These are phyloP conservation scores for Thraustotheca clavata DNA, from an alignment of 352 stramenopile genomes.

Conservation along the genomic window DNA sequence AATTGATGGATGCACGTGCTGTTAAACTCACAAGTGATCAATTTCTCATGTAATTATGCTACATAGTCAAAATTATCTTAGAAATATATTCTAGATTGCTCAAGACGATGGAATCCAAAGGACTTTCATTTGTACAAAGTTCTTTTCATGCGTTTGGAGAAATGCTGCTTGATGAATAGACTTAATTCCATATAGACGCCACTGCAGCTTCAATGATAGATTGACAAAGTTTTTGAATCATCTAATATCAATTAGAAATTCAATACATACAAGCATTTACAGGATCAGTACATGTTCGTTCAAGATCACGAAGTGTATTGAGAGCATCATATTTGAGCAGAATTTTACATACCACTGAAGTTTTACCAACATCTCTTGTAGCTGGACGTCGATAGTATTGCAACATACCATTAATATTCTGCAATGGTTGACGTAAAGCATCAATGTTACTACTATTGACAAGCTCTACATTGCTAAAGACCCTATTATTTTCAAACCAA, in stretches of 20 bases:
- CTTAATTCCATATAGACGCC: conserved; percentile 9
- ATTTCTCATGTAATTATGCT: conserved; percentile 35
- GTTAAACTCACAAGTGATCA: conserved; percentile 54
- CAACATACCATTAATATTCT: background rate
- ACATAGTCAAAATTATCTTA: background rate
- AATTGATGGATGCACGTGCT: conserved; percentile 37
- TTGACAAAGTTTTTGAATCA: background rate
- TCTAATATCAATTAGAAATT: background rate
- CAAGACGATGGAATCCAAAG: conserved; percentile 34
- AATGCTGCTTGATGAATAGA: background rate
- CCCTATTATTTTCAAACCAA: background rate
- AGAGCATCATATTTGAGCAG: conserved; percentile 15
- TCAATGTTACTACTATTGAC: background rate
- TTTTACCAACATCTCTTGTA: conserved; percentile 11
- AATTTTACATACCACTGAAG: conserved; percentile 8
- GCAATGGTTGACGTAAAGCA: background rate
- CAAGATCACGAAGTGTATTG: background rate
- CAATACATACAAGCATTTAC: background rate
- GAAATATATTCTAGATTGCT: conserved; percentile 30
- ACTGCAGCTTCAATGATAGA: conserved; percentile 1
- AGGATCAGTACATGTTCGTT: background rate
- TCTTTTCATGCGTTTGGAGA: conserved; percentile 11
- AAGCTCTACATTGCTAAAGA: background rate
- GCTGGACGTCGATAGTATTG: background rate
- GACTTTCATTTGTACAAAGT: conserved; percentile 43